A percentile compares a stretch with the other conserved stretches of the same genome.
phyloP scores from a whole-genome alignment of 2,329 filamentous ascomycete species.

The Hyphodiscus sp. region DNA sequence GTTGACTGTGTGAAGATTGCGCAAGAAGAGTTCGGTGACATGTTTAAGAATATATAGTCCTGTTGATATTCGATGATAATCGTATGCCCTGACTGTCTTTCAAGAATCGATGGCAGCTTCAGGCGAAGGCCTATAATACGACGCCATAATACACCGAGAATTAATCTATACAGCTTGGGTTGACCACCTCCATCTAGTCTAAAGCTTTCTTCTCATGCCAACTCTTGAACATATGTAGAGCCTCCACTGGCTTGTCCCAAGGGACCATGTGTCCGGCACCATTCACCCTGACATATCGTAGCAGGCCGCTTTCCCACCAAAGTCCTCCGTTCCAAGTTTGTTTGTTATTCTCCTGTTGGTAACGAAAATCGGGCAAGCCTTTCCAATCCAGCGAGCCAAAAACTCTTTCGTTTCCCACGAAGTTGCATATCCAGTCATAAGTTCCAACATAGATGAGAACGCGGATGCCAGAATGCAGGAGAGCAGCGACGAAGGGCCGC shows the following conservation, averaged over 20 bases:
- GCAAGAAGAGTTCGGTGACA: conserved; percentile 5
- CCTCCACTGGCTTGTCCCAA: conserved; percentile 19
- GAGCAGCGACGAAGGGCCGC: conserved; percentile 9
- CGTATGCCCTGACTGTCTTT: neutral
- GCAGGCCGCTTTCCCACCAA: conserved; percentile 17
- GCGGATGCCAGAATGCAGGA: conserved; percentile 17
- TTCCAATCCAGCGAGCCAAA: conserved; percentile 17
- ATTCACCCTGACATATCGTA: conserved; percentile 17
- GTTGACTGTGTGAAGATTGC: conserved; percentile 9
- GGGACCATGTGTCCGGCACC: conserved; percentile 23
- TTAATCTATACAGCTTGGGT: too few species aligned
- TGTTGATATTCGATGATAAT: neutral
- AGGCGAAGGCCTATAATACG: neutral
- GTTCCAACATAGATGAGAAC: conserved; percentile 22
- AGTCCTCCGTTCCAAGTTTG: conserved; percentile 15
- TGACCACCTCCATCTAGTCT: neutral
- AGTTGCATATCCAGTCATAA: conserved; percentile 23
- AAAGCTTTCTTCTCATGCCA: conserved; percentile 15
- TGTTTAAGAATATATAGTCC: neutral
- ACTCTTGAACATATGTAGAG: conserved; percentile 15
- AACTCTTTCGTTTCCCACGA: conserved; percentile 18
- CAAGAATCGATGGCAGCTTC: neutral
- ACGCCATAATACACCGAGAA: neutral
- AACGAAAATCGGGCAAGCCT: conserved; percentile 16
- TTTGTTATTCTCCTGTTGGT: conserved; percentile 19